Conservation (phyloP, 2,329 filamentous ascomycete species). For the Botryotinia convoluta region DNA sequence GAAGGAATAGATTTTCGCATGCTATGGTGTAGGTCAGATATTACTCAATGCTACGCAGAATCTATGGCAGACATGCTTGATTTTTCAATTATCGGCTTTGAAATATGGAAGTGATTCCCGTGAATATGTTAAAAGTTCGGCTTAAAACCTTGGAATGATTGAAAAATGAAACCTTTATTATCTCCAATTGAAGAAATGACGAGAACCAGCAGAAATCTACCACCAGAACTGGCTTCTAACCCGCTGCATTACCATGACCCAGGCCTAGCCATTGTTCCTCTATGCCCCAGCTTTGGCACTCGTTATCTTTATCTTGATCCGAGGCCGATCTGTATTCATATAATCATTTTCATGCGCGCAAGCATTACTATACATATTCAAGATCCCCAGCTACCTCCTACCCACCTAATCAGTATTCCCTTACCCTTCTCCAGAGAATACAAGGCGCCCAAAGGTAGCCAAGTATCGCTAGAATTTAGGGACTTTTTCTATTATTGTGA, state of each 20-base stretch:
- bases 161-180: neutral
- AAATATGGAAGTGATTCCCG: neutral
- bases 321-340: too few relatives aligned
- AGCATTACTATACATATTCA: neutral
- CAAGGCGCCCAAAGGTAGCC: too few relatives aligned
- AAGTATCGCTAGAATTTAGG: neutral
- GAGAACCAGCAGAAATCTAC: neutral
- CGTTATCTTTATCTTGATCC: neutral
- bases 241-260: neutral
- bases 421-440: neutral
- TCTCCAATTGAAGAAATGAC: neutral
- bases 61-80: neutral
- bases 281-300: neutral
- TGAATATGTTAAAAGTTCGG: neutral
- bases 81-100: neutral
- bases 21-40: constrained; percentile 19
- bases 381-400: neutral
- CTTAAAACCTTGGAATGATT: neutral
- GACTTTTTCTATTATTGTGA: neutral
- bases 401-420: neutral
- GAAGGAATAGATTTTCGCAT: constrained; percentile 23
- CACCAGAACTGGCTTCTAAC: neutral
- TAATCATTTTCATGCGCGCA: too few relatives aligned
- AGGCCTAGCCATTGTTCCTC: neutral
- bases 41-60: constrained; percentile 26